Evolutionary conservation across 495 filamentous ascomycete genomes (phyloP).

Genomic region (Aspergillus saccharolyticus): DNA sequence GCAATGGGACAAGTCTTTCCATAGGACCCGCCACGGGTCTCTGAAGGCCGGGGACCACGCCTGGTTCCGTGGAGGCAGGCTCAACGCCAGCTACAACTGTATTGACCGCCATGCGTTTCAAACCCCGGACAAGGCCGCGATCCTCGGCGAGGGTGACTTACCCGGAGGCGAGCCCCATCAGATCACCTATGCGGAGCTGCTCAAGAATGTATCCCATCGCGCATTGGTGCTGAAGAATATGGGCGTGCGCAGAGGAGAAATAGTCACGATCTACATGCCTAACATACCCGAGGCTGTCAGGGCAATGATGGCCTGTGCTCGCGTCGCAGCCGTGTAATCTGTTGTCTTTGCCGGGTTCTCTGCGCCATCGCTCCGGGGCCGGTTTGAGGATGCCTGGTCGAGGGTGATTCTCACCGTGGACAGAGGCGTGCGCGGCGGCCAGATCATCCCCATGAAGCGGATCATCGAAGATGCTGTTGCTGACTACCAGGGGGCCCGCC

Average conservation of each 20-base stretch:
- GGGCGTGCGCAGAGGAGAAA: slow-evolving; percentile 73
- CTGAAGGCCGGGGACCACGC: not conserved
- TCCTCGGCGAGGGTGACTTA: slow-evolving; percentile 72
- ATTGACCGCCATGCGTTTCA: slow-evolving; percentile 71
- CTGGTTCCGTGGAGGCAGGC: slow-evolving; percentile 72
- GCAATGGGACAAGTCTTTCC: no score
- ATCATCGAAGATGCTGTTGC: slow-evolving; percentile 3
- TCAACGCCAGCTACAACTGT: slow-evolving; percentile 59
- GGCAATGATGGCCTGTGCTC: slow-evolving; percentile 65
- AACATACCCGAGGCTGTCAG: slow-evolving; percentile 77
- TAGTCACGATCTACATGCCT: slow-evolving; percentile 82
- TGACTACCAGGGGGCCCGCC: not conserved
- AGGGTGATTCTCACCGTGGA: slow-evolving; percentile 49
- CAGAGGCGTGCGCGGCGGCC: slow-evolving; percentile 53
- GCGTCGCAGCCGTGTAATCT: slow-evolving; percentile 73
- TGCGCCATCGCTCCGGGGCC: slow-evolving; percentile 61
- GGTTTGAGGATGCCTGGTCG: slow-evolving; percentile 12
- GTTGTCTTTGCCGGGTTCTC: slow-evolving; percentile 91
- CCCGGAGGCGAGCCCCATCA: slow-evolving; percentile 40
- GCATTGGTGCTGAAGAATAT: slow-evolving; percentile 67
- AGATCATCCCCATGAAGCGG: slow-evolving; percentile 59
- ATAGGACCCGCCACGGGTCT: no score
- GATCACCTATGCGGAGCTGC: slow-evolving; percentile 61
- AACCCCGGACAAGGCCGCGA: slow-evolving; percentile 56
- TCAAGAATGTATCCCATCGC: slow-evolving; percentile 63